These are phyloP conservation scores for Vaccinium macrocarpon DNA, from an alignment of 148 eudicot genomes.

Conservation along the genomic window DNA sequence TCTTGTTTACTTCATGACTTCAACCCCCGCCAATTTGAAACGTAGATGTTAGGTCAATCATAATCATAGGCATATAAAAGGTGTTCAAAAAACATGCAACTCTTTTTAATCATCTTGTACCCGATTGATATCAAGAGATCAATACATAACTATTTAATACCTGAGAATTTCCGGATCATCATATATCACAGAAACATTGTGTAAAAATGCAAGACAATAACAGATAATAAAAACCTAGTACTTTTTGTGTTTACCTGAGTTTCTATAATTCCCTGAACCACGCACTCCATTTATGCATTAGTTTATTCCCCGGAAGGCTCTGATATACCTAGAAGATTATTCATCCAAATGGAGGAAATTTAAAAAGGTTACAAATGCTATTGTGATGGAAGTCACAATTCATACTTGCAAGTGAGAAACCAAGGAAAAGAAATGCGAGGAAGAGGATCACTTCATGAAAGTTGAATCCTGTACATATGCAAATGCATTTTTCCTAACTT, in stretches of 20 bases:
- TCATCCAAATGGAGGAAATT: neutral
- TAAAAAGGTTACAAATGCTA: too few relatives aligned
- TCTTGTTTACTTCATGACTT: neutral
- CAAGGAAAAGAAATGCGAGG: neutral
- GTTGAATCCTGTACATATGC: neutral
- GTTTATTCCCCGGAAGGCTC: neutral
- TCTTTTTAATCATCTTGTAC: neutral
- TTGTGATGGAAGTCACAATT: neutral
- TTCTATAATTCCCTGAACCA: slow-evolving; percentile 91
- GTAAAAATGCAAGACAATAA: neutral
- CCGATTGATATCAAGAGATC: neutral
- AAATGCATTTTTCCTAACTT: neutral
- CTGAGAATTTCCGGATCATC: neutral
- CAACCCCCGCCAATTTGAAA: too few relatives aligned
- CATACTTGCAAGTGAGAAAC: neutral
- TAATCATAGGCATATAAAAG: neutral
- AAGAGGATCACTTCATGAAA: neutral
- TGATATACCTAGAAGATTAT: neutral
- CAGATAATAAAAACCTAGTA: neutral
- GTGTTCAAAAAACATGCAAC: neutral
- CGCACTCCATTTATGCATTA: slow-evolving; percentile 60
- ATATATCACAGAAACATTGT: neutral
- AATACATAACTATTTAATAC: neutral
- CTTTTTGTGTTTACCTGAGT: slow-evolving; percentile 51
- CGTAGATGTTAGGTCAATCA: neutral